Evolutionary conservation across 148 eudicot species (phyloP).

Genomic region (Vaccinium darrowii): DNA sequence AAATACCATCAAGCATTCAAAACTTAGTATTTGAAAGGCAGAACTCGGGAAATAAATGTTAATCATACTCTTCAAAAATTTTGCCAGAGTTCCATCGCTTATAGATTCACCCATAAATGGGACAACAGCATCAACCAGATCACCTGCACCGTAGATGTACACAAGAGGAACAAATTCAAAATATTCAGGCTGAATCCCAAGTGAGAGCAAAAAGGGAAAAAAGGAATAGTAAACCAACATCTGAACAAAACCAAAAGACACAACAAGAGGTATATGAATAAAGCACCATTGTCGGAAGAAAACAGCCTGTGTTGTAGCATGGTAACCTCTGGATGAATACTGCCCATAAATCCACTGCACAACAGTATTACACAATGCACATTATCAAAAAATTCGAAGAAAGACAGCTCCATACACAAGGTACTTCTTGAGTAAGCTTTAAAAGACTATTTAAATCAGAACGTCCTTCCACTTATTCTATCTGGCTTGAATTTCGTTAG

Average conservation of each 20-base stretch:
- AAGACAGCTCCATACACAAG: neutral
- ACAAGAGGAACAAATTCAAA: conserved; percentile 1
- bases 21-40: neutral
- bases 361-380: conserved; percentile 1
- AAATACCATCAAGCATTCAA: conserved; percentile 9
- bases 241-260: neutral
- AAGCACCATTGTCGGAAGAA: conserved; percentile 63
- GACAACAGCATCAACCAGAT: conserved; percentile 85
- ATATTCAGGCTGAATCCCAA: neutral
- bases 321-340: conserved; percentile 34
- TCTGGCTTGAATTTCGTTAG: neutral
- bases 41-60: neutral
- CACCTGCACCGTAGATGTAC: conserved; percentile 41
- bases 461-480: neutral
- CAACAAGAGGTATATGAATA: conserved; percentile 7
- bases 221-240: neutral
- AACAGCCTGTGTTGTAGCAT: conserved; percentile 40
- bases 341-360: conserved; percentile 46
- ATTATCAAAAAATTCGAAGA: conserved; percentile 13
- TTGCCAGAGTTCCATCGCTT: conserved; percentile 87
- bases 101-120: conserved; percentile 97
- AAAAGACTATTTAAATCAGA: neutral
- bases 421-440: neutral
- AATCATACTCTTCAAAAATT: conserved; percentile 78
- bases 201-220: conserved; percentile 8